These are phyloP conservation scores for Syzygium syzygioides DNA, from an alignment of 441 rosid genomes.

Conservation along the genomic window DNA sequence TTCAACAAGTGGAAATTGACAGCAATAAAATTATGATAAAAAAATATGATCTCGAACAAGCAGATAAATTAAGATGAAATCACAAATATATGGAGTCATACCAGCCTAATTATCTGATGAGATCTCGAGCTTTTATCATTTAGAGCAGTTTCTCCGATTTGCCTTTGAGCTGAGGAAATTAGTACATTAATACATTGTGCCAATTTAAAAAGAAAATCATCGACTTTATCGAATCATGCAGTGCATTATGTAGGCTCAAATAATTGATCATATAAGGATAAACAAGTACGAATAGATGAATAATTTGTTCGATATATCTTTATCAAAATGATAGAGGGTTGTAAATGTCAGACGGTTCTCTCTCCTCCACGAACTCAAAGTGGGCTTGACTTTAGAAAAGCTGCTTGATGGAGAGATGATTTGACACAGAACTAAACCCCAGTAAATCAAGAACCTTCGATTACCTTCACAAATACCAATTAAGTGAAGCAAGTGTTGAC, in stretches of 20 bases:
- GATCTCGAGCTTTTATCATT: constrained; percentile 95
- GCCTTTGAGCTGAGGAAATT: constrained; percentile 69
- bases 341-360: not conserved
- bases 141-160: constrained; percentile 85
- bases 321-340: not conserved
- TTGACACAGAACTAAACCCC: not conserved
- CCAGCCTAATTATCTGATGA: constrained; percentile 93
- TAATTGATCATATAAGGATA: not conserved
- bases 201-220: not conserved
- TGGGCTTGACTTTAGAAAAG: not conserved
- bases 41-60: not conserved
- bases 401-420: not conserved
- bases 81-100: constrained; percentile 19
- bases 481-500: constrained; percentile 66
- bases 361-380: not conserved
- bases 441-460: not conserved
- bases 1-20: not conserved
- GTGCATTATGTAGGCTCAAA: not conserved
- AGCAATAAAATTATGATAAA: not conserved
- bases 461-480: constrained; percentile 83
- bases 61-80: not conserved
- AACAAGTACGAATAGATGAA: not conserved
- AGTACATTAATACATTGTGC: not conserved
- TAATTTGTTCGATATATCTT: not conserved
- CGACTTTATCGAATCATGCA: not conserved